These are phyloP conservation scores for Zizania palustris DNA, from an alignment of 202 grass and related monocot species.

Conservation along the genomic window DNA sequence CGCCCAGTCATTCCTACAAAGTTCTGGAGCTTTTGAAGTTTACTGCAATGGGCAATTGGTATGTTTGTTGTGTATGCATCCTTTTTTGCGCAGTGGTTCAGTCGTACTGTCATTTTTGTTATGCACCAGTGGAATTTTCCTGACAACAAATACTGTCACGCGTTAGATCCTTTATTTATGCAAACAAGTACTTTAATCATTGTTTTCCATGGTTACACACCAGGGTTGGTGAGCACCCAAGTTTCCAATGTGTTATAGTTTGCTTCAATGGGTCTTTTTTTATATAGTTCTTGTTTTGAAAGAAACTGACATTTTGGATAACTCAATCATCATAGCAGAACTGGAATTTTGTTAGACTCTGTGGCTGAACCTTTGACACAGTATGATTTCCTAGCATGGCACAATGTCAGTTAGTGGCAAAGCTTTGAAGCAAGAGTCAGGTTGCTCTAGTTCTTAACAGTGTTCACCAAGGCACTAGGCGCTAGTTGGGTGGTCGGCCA, in stretches of 20 bases:
- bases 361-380: neutral
- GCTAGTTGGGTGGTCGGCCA: neutral
- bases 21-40: constrained; percentile 97
- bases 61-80: constrained; percentile 35
- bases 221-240: neutral
- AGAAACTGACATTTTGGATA: neutral
- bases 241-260: neutral
- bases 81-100: neutral
- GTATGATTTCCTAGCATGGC: neutral
- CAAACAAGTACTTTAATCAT: neutral
- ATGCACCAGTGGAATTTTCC: neutral
- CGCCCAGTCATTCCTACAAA: constrained; percentile 78
- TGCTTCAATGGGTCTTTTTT: constrained; percentile 23
- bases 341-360: neutral
- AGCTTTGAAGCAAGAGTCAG: neutral
- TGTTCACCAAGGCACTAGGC: neutral
- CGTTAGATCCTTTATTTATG: neutral
- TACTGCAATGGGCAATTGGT: constrained; percentile 90
- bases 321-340: neutral
- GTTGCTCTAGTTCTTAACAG: neutral
- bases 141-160: neutral
- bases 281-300: neutral
- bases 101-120: neutral
- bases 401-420: neutral
- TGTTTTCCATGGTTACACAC: neutral